These are phyloP conservation scores for Heterobasidion parviporum DNA, from an alignment of 1,284 basidiomycete genomes.

Conservation along the genomic window DNA sequence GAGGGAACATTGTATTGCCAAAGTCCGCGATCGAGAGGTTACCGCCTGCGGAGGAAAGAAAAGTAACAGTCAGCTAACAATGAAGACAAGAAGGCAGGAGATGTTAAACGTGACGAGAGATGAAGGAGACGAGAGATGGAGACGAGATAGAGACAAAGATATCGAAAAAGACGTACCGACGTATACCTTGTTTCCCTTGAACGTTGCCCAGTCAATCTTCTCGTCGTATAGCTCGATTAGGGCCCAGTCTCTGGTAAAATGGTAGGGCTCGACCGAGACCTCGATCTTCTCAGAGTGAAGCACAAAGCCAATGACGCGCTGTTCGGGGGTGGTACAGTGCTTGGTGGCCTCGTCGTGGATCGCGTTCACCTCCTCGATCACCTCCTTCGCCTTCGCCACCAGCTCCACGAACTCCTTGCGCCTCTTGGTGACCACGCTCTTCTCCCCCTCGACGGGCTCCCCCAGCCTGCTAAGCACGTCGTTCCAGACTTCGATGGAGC, in stretches of 20 bases:
- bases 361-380: slow-evolving; percentile 11
- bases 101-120: not conserved
- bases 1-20: slow-evolving; percentile 1
- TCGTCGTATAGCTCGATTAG: slow-evolving; percentile 23
- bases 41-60: slow-evolving; percentile 6
- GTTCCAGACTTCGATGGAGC: slow-evolving; percentile 18
- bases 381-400: slow-evolving; percentile 18
- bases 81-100: slow-evolving; percentile 4
- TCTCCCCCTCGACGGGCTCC: slow-evolving; percentile 18
- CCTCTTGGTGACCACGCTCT: slow-evolving; percentile 11
- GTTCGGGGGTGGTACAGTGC: slow-evolving; percentile 11
- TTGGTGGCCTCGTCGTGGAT: slow-evolving; percentile 22
- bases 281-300: slow-evolving; percentile 22
- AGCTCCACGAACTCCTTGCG: slow-evolving; percentile 18
- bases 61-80: slow-evolving; percentile 12
- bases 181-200: slow-evolving; percentile 27
- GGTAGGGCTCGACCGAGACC: slow-evolving; percentile 15
- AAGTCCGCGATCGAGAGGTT: not conserved
- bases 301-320: slow-evolving; percentile 26
- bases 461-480: slow-evolving; percentile 16
- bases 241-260: slow-evolving; percentile 23
- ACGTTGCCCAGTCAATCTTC: slow-evolving; percentile 19
- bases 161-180: slow-evolving; percentile 18
- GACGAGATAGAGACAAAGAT: slow-evolving; percentile 12
- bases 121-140: slow-evolving; percentile 7